Evolutionary conservation across 2,329 filamentous ascomycete genomes (phyloP), one percentile per base, ranked within the genome.

Genomic region (Claviceps sp.): DNA sequence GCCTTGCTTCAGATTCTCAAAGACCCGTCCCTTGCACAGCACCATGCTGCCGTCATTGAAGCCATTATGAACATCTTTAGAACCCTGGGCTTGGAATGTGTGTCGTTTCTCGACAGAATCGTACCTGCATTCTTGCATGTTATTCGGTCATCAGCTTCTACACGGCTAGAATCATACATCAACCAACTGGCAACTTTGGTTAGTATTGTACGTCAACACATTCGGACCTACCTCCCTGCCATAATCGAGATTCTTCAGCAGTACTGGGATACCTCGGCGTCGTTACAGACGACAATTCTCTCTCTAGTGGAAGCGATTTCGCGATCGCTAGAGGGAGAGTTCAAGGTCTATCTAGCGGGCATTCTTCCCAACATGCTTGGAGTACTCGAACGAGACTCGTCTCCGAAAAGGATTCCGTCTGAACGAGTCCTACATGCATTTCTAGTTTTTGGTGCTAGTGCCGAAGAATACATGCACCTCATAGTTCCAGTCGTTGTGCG

Each of bases 11-110:
- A 89, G 52, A 90, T 98, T 58, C 71, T 98, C 38, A 94, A 91
- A 61, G 93, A 98, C 60, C 82, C 84, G 26, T 97, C 93, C 0
- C 74, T 98, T 4, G 81, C 85, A 13, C 87, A 94, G 62, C 91
- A 95, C 61, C 94, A 98, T 62, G 91, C 89, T 4, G 82, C 85
- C 11, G 91, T 97, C 14, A 93, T 98, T 49, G 93, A 97, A 65
- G 93, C 93, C 5, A 94, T 98, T 60, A 97, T 98, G 83, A 95
- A 89, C 60, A 98, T 98, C 54, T 98, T 98, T 70, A 87, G 93
- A 60, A 98, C 94, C 0, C 77, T 98, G 55, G 93, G 93, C 2
- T 72, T 98, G 60, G 95, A 97, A 65, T 98, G 93, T 65, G 91
- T 98, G 8, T 87, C 89, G 0, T 98, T 97, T 67, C 79, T 98